Conservation (phyloP, 2,329 filamentous ascomycete genomes). For the Talaromyces rugulosus region DNA sequence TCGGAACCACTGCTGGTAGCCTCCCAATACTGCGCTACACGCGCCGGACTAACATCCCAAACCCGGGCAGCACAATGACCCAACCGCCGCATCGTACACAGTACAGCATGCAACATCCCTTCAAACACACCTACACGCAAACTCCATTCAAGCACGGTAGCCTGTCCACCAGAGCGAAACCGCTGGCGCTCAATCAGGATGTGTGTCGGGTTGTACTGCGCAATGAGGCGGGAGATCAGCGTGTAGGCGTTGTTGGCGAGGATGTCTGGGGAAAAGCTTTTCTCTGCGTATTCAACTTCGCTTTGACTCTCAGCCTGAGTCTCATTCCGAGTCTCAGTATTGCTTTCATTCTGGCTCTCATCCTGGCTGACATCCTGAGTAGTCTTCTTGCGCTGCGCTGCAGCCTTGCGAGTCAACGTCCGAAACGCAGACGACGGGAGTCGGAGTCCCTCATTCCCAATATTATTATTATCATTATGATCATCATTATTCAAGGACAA, state of each 20-base stretch:
- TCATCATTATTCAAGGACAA: background rate
- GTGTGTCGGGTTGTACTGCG: constrained; percentile 56
- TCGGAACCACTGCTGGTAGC: background rate
- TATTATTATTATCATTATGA: background rate
- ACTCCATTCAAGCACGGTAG: constrained; percentile 75
- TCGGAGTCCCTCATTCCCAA: background rate
- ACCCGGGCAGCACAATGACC: constrained; percentile 44
- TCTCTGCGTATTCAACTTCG: background rate
- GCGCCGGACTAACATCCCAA: constrained; percentile 49
- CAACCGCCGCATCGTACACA: constrained; percentile 53
- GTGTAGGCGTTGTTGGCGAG: constrained; percentile 55
- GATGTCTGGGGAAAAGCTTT: constrained; percentile 47
- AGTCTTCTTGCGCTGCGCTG: background rate
- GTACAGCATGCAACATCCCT: constrained; percentile 70
- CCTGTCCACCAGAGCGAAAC: constrained; percentile 59
- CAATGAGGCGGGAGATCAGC: constrained; percentile 50
- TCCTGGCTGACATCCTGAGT: background rate
- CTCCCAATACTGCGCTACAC: constrained; percentile 55
- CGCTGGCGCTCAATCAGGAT: constrained; percentile 67
- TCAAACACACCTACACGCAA: constrained; percentile 77
- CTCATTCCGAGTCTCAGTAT: background rate
- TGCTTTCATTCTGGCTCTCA: too few species aligned
- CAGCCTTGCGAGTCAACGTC: background rate
- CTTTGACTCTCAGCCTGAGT: too few species aligned
- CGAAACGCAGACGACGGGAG: constrained; percentile 8